A percentile compares a stretch with the other conserved stretches of the same genome.
These are phyloP conservation scores for Penicillium sp. DNA, from an alignment of 2,329 filamentous ascomycete genomes.

Conservation along the genomic window DNA sequence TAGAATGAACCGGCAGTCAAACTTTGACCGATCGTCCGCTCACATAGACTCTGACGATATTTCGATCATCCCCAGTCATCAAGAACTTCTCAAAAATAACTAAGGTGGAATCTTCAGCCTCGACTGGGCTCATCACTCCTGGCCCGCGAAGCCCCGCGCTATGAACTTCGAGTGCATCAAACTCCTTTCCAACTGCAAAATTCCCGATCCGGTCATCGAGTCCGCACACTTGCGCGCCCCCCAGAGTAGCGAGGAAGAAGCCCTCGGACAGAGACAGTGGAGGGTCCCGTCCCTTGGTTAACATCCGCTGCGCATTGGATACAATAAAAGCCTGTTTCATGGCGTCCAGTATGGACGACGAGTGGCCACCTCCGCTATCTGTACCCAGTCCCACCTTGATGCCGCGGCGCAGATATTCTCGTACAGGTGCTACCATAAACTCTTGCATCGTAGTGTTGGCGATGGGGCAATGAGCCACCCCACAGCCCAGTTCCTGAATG, in stretches of 20 bases:
- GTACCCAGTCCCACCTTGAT: constrained; percentile 66
- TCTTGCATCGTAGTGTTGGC: constrained; percentile 60
- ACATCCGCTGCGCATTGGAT: constrained; percentile 36
- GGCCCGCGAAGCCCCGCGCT: constrained; percentile 30
- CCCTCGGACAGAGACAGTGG: constrained; percentile 51
- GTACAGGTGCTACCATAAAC: constrained; percentile 57
- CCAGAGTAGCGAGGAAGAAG: constrained; percentile 59
- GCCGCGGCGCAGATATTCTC: constrained; percentile 54
- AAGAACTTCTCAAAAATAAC: constrained; percentile 60
- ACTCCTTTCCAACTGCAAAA: constrained; percentile 58
- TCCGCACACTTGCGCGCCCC: constrained; percentile 58
- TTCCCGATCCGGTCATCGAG: constrained; percentile 54
- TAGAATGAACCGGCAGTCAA: not conserved
- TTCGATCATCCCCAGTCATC: constrained; percentile 63
- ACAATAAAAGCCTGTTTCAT: constrained; percentile 53
- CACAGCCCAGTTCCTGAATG: constrained; percentile 50
- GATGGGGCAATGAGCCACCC: constrained; percentile 62
- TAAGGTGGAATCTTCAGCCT: constrained; percentile 47
- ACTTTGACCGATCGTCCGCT: constrained; percentile 42
- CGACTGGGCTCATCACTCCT: constrained; percentile 52
- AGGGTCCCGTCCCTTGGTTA: constrained; percentile 40
- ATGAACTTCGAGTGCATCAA: constrained; percentile 56
- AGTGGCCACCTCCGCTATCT: constrained; percentile 61
- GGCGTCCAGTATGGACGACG: constrained; percentile 51
- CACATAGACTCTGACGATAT: constrained; percentile 56